These are phyloP conservation scores for Xerocomus minutiporus DNA, from an alignment of 1,284 basidiomycete genomes.

Conservation along the genomic window DNA sequence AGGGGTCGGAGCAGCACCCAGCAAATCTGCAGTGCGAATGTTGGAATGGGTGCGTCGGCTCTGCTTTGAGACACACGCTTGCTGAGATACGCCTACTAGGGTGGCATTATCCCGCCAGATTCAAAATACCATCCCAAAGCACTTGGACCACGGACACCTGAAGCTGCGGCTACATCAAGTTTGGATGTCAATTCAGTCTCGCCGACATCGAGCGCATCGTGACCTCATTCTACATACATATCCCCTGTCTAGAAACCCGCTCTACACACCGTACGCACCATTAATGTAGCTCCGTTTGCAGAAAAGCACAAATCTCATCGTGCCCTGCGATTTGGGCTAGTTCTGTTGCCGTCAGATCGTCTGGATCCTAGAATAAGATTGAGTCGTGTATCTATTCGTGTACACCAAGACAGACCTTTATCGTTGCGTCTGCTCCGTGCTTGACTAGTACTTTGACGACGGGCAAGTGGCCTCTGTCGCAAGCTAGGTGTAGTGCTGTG, in stretches of 20 bases:
- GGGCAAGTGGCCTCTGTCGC: conserved; percentile 67
- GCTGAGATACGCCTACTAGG: conserved; percentile 42
- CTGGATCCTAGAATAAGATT: conserved; percentile 54
- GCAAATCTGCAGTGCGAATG: conserved; percentile 71
- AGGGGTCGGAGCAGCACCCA: conserved; percentile 78
- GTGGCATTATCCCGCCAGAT: conserved; percentile 41
- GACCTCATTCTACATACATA: conserved; percentile 3
- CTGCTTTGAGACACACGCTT: not conserved
- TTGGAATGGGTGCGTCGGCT: conserved; percentile 69
- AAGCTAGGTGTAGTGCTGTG: conserved; percentile 80
- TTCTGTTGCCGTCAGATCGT: conserved; percentile 62
- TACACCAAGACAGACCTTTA: conserved; percentile 47
- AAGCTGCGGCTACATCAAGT: not conserved
- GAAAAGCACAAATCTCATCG: conserved; percentile 50
- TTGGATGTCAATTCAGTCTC: not conserved
- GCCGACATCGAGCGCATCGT: conserved; percentile 5
- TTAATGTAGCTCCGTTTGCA: conserved; percentile 33
- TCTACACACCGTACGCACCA: conserved; percentile 6
- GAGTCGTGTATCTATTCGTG: not conserved
- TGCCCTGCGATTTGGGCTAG: conserved; percentile 67
- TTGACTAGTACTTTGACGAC: conserved; percentile 59
- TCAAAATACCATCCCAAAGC: conserved; percentile 49
- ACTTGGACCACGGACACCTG: conserved; percentile 13
- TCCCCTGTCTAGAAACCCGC: not conserved
- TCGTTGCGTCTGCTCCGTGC: conserved; percentile 57